These are phyloP conservation scores for Berkeleyomyces basicola DNA, from an alignment of 2,329 filamentous ascomycete genomes.

Conservation along the genomic window DNA sequence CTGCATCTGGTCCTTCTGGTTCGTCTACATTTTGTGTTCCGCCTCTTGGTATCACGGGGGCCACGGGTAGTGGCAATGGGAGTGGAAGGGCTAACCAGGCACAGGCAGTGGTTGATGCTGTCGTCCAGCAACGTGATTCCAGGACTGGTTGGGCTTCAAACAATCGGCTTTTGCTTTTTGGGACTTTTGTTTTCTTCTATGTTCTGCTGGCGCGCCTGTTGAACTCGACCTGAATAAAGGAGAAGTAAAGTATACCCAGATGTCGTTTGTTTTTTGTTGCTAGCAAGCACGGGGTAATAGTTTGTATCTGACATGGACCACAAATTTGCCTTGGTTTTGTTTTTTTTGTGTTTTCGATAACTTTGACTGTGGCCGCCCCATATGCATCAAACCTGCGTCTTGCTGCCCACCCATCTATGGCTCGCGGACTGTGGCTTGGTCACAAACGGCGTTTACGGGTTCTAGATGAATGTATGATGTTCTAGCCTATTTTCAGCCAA, in stretches of 20 bases:
- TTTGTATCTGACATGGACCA: background rate
- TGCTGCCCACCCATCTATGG: background rate
- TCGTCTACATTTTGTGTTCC: slow-evolving; percentile 30
- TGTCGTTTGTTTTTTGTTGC: background rate
- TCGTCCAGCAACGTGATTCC: slow-evolving; percentile 57
- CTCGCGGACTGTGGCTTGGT: background rate
- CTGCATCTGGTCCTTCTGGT: slow-evolving; percentile 19
- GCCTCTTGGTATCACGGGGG: slow-evolving; percentile 41
- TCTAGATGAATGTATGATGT: slow-evolving; percentile 1
- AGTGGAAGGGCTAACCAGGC: slow-evolving; percentile 25
- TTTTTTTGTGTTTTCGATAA: background rate
- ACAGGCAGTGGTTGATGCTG: slow-evolving; percentile 61
- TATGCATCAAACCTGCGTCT: background rate
- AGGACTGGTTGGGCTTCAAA: slow-evolving; percentile 67
- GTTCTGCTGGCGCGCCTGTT: slow-evolving; percentile 65
- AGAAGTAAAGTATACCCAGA: background rate
- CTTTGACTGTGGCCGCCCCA: background rate
- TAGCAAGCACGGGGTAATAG: background rate
- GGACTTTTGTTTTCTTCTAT: slow-evolving; percentile 60
- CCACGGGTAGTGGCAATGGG: slow-evolving; percentile 29
- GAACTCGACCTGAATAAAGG: slow-evolving; percentile 6
- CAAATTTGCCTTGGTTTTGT: background rate
- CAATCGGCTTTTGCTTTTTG: slow-evolving; percentile 61
- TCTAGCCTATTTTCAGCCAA: background rate
- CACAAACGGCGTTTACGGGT: background rate